Evolutionary conservation across 768 basidiomycete genomes (phyloP).

Genomic region (Lactarius sp.): DNA sequence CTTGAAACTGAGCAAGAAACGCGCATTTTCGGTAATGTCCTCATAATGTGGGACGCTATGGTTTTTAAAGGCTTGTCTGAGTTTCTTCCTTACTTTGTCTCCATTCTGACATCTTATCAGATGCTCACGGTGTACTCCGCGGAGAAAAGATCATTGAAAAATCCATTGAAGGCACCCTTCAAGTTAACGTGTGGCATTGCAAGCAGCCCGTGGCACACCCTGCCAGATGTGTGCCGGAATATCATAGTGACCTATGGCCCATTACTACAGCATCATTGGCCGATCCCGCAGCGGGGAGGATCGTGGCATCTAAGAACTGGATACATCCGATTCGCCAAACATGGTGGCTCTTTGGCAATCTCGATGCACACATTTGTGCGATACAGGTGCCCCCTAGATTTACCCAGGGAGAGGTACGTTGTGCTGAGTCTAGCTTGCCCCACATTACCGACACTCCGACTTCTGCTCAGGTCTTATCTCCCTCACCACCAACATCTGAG

Average conservation of each 20-base stretch:
- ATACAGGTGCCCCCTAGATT: neutral
- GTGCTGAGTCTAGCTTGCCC: neutral
- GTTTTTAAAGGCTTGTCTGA: slow-evolving; percentile 2
- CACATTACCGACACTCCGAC: neutral
- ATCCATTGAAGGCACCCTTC: neutral
- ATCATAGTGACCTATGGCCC: neutral
- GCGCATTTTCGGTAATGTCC: neutral
- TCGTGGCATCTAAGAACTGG: neutral
- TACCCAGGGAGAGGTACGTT: neutral
- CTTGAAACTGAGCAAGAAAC: neutral
- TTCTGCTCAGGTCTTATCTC: neutral
- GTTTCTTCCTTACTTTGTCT: neutral
- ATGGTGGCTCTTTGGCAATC: too few species aligned
- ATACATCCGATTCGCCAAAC: neutral
- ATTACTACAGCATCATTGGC: neutral
- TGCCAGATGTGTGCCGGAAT: neutral
- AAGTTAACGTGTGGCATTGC: neutral
- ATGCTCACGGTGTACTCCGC: neutral
- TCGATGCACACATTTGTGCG: neutral
- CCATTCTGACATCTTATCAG: neutral
- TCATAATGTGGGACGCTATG: neutral
- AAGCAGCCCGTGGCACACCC: neutral
- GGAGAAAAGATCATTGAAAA: neutral
- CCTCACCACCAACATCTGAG: neutral
- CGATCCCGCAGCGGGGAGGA: neutral